phyloP scores from a whole-genome alignment of 2,329 filamentous ascomycete genomes.

The Paracoccidioides brasiliensis region DNA sequence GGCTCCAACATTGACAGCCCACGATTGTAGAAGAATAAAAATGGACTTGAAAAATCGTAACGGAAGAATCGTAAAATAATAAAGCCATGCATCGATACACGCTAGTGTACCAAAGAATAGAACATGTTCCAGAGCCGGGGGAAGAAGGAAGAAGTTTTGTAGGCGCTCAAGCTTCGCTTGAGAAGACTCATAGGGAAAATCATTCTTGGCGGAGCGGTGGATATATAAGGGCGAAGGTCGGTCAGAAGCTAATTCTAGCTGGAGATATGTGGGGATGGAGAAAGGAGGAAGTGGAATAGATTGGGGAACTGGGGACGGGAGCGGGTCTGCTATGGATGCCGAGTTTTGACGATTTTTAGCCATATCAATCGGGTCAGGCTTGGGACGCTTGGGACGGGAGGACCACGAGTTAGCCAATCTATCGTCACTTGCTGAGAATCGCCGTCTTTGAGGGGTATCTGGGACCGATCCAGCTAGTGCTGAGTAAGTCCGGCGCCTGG shows the following conservation, averaged over 20 bases:
- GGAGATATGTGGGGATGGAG: slow-evolving; percentile 52
- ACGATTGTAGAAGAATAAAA: slow-evolving; percentile 64
- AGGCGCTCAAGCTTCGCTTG: slow-evolving; percentile 84
- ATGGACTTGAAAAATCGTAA: slow-evolving; percentile 74
- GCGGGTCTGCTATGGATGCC: slow-evolving; percentile 18
- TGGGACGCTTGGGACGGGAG: slow-evolving; percentile 24
- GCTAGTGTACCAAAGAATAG: slow-evolving; percentile 80
- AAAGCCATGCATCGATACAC: slow-evolving; percentile 90
- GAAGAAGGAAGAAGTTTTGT: slow-evolving; percentile 74
- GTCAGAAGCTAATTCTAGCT: slow-evolving; percentile 49
- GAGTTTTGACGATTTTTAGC: slow-evolving; percentile 17
- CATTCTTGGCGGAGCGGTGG: slow-evolving; percentile 42
- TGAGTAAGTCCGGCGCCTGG: slow-evolving; percentile 8
- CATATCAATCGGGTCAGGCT: slow-evolving; percentile 22
- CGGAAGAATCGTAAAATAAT: slow-evolving; percentile 90
- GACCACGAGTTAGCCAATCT: slow-evolving; percentile 22
- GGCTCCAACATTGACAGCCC: slow-evolving; percentile 56
- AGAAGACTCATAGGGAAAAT: slow-evolving; percentile 79
- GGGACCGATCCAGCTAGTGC: slow-evolving; percentile 28
- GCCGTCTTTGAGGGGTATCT: slow-evolving; percentile 19
- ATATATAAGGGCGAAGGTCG: slow-evolving; percentile 51
- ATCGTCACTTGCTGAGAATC: slow-evolving; percentile 19
- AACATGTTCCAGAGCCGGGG: slow-evolving; percentile 68
- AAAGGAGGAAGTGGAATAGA: slow-evolving; percentile 48
- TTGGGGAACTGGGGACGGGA: slow-evolving; percentile 35